Base-by-base conservation (phyloP, 78 protist genomes). In the Polysphondylium violaceum region DNA sequence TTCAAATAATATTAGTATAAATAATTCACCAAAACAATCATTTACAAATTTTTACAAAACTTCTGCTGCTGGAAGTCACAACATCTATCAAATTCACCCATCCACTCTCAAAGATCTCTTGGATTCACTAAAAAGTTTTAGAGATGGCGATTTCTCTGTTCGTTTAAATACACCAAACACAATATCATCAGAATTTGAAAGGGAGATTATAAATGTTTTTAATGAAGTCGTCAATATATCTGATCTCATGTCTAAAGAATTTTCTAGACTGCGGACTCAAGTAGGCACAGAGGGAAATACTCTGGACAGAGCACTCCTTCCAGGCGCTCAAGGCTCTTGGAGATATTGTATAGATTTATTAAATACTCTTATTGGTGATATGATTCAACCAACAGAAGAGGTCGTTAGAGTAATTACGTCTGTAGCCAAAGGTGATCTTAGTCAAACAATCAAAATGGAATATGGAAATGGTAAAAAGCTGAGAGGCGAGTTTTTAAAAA, bases 271-370 rank as follows among this genome's bases (percentile, higher is more conserved):
- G 0, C 86, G 68, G 3, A 75, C 47, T 29, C 74, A 68, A 61
- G 93, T 87, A 41, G 93, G 93, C 14, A 87, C 61, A 50, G 93
- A 87, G 5, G 93, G 93, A 14, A 87, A 74, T 29, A 68, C 51
- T 3, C 44, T 61, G 71, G 72, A 71, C 36, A 47, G 76, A 60
- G 78, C 93, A 0, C 38, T 41, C 7, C 33, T 74, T 8, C 81
- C 83, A 17, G 40, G 67, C 7, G 74, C 76, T 23, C 31, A 27
- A 21, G 93, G 93, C 21, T 58, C 73, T 47, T 87, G 93, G 93
- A 75, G 74, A 25, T 43, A 67, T 38, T 75, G 85, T 41, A 74
- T 75, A 11, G 85, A 87, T 27, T 31, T 76, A 21, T 74, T 87
- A 21, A 87, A 74, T 29, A 87, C 79, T 43, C n/a, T 87, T 23